Evolutionary conservation across 495 filamentous ascomycete species (phyloP).

Genomic region (Symbiotaphrina buchneri): DNA sequence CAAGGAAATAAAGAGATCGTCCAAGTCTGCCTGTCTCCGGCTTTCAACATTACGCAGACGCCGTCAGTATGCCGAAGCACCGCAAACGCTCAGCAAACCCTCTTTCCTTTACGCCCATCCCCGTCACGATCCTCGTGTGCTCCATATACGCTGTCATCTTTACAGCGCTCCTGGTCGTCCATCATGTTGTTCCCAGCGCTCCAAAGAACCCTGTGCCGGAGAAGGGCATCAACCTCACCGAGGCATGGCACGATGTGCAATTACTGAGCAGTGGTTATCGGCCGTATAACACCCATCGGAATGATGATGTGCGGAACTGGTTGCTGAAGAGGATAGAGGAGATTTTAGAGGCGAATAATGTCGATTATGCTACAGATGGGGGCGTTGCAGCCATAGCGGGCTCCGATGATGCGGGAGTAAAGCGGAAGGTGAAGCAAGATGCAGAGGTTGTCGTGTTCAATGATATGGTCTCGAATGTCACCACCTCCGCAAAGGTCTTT

Average conservation of each 20-base stretch:
- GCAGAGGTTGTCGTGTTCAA: constrained; percentile 44
- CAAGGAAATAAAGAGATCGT: too few species aligned
- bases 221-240: constrained; percentile 46
- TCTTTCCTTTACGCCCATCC: constrained; percentile 7
- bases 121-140: constrained; percentile 15
- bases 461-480: constrained; percentile 63
- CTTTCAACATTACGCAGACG: too few species aligned
- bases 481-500: constrained; percentile 17
- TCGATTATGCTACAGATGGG: constrained; percentile 8
- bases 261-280: constrained; percentile 54
- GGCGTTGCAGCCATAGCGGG: constrained; percentile 6
- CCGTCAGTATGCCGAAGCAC: too few species aligned
- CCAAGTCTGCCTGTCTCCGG: too few species aligned
- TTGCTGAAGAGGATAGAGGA: constrained; percentile 46
- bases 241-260: constrained; percentile 75
- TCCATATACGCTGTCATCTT: constrained; percentile 16
- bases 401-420: constrained; percentile 1
- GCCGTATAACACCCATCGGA: constrained; percentile 67
- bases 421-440: constrained; percentile 10
- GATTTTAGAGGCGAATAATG: constrained; percentile 36
- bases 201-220: constrained; percentile 28
- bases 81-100: too few species aligned
- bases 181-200: constrained; percentile 51
- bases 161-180: constrained; percentile 35
- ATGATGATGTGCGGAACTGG: constrained; percentile 60